Conservation (phyloP, 768 basidiomycete species). For the Kwoniella europaea region DNA sequence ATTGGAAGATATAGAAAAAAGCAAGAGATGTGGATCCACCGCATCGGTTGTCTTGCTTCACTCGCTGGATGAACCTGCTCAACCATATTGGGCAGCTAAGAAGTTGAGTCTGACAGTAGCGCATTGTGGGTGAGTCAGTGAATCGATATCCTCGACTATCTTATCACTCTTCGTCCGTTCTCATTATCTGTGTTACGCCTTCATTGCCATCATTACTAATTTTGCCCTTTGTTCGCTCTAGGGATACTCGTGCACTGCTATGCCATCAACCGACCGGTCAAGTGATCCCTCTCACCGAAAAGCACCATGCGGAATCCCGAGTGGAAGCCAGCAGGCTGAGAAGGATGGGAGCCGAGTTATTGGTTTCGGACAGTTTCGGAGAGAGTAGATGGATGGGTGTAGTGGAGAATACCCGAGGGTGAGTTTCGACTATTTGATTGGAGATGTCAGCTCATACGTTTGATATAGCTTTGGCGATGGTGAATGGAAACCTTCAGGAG, state of each 20-base stretch:
- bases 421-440: conserved; percentile 45
- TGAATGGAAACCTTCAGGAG: conserved; percentile 84
- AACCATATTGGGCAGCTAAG: conserved; percentile 81
- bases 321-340: conserved; percentile 83
- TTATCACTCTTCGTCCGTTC: too few relatives aligned
- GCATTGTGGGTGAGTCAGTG: conserved; percentile 76
- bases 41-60: conserved; percentile 91
- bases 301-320: conserved; percentile 90
- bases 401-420: conserved; percentile 89
- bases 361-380: conserved; percentile 92
- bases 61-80: conserved; percentile 74
- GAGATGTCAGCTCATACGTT: background rate
- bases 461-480: conserved; percentile 77
- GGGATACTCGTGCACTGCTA: conserved; percentile 86
- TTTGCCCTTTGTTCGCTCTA: conserved; percentile 52
- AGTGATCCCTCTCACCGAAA: conserved; percentile 87
- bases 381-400: conserved; percentile 93
- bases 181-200: too few relatives aligned
- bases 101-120: conserved; percentile 81
- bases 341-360: conserved; percentile 76
- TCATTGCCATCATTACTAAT: too few relatives aligned
- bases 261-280: conserved; percentile 74
- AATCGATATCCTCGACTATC: background rate
- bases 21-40: conserved; percentile 79
- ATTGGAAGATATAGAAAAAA: conserved; percentile 69